Percentiles rank a stretch among this genome's conserved stretches.
Conservation (phyloP, 1,284 basidiomycete genomes). For the Rhodofomes roseus region DNA sequence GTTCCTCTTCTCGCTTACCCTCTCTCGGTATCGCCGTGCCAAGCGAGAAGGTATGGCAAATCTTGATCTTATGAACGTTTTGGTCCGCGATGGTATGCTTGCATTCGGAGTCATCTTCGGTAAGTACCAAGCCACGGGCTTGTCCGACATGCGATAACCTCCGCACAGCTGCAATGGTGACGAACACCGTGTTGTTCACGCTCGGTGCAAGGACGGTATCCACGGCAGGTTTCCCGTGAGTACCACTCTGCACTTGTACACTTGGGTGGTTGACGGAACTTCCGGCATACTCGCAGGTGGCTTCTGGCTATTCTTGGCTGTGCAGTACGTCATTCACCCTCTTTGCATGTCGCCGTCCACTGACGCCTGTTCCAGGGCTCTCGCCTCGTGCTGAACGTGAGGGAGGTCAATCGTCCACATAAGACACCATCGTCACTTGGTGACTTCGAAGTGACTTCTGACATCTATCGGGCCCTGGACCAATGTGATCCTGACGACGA, state of each 20-base stretch:
- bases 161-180: conserved; percentile 21
- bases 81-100: conserved; percentile 35
- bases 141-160: no score
- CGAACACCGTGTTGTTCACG: conserved; percentile 25
- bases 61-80: conserved; percentile 26
- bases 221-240: conserved; percentile 25
- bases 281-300: conserved; percentile 16
- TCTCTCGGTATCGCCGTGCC: conserved; percentile 29
- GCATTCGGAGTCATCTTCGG: conserved; percentile 25
- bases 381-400: conserved; percentile 24
- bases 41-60: conserved; percentile 28
- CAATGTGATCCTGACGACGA: neutral
- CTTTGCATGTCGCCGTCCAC: conserved; percentile 1
- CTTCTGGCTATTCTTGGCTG: conserved; percentile 23
- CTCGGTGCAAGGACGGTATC: conserved; percentile 22
- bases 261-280: no score
- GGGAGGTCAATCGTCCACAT: conserved; percentile 3
- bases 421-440: neutral
- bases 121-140: no score
- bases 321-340: conserved; percentile 11
- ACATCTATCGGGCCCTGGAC: neutral
- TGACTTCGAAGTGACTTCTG: neutral
- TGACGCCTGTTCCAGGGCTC: conserved; percentile 17
- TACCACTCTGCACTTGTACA: neutral
- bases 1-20: conserved; percentile 32